These are phyloP conservation scores for Corrigiola litoralis DNA, from an alignment of 179 eudicot genomes.

Conservation along the genomic window DNA sequence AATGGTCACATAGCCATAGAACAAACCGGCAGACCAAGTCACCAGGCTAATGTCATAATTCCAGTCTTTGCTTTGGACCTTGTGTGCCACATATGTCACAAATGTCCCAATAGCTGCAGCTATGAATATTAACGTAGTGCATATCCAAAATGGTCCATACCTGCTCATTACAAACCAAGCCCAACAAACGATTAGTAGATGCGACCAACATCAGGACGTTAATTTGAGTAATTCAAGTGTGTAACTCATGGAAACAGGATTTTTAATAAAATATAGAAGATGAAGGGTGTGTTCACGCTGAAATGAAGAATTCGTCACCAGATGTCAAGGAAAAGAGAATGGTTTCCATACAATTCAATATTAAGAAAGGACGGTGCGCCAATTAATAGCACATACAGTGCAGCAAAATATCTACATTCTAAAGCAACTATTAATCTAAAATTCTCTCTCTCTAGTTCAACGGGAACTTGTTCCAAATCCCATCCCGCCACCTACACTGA, in stretches of 20 bases:
- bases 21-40: slow-evolving; percentile 96
- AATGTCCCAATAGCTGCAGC: slow-evolving; percentile 94
- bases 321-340: no score
- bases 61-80: slow-evolving; percentile 78
- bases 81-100: slow-evolving; percentile 83
- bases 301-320: no score
- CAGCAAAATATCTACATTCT: no score
- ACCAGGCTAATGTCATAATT: slow-evolving; percentile 84
- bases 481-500: neutral
- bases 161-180: slow-evolving; percentile 34
- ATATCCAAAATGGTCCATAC: slow-evolving; percentile 98
- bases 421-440: no score
- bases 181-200: slow-evolving; percentile 4
- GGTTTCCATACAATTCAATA: no score
- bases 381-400: no score
- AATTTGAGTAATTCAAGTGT: neutral
- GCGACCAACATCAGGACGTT: neutral
- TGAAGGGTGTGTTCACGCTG: no score
- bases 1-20: slow-evolving; percentile 84
- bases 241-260: neutral
- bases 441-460: no score
- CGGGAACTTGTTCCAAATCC: no score
- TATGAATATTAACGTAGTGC: slow-evolving; percentile 88
- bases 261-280: no score
- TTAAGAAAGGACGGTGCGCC: no score